Evolutionary conservation across 495 filamentous ascomycete genomes (phyloP).

Genomic region (Lichenothelia convexa): DNA sequence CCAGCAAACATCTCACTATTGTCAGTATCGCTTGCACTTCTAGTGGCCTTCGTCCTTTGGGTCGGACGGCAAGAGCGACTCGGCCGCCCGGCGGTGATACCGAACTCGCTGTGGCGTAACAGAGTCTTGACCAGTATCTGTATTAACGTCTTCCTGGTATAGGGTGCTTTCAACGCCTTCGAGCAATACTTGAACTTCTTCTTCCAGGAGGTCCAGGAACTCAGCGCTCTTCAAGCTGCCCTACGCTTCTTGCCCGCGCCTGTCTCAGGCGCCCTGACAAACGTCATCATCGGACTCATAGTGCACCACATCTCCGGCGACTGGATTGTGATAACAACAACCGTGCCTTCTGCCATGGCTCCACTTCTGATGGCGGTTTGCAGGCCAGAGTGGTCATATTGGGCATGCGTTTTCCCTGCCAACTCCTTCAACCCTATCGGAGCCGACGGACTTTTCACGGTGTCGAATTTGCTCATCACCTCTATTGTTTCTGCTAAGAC

Average conservation of each 20-base stretch:
- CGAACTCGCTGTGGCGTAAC: constrained; percentile 34
- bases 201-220: constrained; percentile 32
- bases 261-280: constrained; percentile 32
- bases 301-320: constrained; percentile 34
- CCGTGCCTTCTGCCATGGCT: constrained; percentile 25
- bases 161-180: constrained; percentile 31
- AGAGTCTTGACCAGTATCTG: constrained; percentile 30
- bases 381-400: constrained; percentile 32
- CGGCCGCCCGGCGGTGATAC: constrained; percentile 26
- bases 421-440: constrained; percentile 32
- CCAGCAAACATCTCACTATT: constrained; percentile 22
- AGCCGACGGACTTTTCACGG: constrained; percentile 41
- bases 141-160: constrained; percentile 32
- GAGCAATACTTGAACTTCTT: constrained; percentile 33
- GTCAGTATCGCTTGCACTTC: constrained; percentile 21
- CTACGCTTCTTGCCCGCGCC: constrained; percentile 38
- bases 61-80: constrained; percentile 26
- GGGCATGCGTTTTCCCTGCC: constrained; percentile 34
- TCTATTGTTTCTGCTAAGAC: constrained; percentile 36
- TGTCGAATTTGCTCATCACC: constrained; percentile 43
- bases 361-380: constrained; percentile 37
- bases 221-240: constrained; percentile 24
- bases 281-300: constrained; percentile 35
- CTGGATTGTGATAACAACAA: constrained; percentile 27
- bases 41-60: constrained; percentile 29